Conservation (phyloP, 495 filamentous ascomycete genomes). For the Rhypophila decipiens region DNA sequence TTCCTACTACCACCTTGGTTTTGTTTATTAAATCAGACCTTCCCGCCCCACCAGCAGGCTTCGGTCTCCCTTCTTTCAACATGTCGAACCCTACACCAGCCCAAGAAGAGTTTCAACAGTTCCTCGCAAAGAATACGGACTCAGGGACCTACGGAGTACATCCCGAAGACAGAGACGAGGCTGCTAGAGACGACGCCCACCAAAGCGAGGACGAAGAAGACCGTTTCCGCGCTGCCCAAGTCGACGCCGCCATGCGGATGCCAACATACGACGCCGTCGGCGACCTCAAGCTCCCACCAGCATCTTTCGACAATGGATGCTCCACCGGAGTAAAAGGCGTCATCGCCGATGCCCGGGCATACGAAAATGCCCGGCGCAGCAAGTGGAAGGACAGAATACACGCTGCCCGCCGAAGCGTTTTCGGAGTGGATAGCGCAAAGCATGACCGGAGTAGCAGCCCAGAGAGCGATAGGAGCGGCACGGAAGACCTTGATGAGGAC, state of each 20-base stretch:
- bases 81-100: constrained; percentile 57
- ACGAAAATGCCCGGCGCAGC: constrained; percentile 71
- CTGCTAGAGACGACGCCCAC: constrained; percentile 43
- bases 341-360: constrained; percentile 89
- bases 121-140: constrained; percentile 54
- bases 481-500: constrained; percentile 56
- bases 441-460: constrained; percentile 41
- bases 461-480: constrained; percentile 43
- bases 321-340: constrained; percentile 95
- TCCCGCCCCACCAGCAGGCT: constrained; percentile 4
- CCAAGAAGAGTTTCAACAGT: constrained; percentile 77
- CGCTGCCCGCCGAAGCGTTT: constrained; percentile 39
- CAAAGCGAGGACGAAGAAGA: constrained; percentile 50
- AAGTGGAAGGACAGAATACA: constrained; percentile 47
- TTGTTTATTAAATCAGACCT: constrained; percentile 10
- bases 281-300: constrained; percentile 49
- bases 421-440: constrained; percentile 27
- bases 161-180: constrained; percentile 46
- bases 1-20: no score
- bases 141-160: constrained; percentile 40
- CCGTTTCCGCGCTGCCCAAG: constrained; percentile 48
- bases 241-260: constrained; percentile 53
- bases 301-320: constrained; percentile 64
- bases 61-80: constrained; percentile 21
- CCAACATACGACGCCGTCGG: constrained; percentile 47